Conservation (phyloP, 2,329 filamentous ascomycete species). For the Lasiodiplodia sp. region DNA sequence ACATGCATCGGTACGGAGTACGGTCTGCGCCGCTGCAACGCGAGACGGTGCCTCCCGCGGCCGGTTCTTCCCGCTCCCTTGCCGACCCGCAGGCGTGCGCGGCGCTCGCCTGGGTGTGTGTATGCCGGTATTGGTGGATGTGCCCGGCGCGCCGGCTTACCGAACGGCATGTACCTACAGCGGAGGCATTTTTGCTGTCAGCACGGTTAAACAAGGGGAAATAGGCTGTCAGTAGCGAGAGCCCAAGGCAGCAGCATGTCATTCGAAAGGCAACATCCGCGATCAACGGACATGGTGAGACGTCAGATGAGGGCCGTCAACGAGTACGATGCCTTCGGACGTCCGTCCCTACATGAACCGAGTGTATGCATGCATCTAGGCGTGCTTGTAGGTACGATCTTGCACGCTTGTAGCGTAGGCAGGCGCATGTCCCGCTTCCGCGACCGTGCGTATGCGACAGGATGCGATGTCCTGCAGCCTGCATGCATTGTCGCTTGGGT, state of each 20-base stretch:
- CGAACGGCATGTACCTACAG: neutral
- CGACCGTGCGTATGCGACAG: neutral
- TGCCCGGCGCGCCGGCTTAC: neutral
- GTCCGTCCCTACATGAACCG: neutral
- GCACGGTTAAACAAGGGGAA: neutral
- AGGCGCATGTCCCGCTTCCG: neutral
- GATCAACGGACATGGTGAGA: neutral
- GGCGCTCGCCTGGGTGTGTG: constrained; percentile 1
- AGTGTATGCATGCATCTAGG: neutral
- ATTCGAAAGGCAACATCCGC: neutral
- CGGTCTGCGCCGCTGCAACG: neutral
- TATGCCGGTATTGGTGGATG: neutral
- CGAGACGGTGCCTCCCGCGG: constrained; percentile 8
- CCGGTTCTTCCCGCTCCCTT: constrained; percentile 8
- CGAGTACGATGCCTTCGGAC: neutral
- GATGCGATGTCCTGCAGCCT: neutral
- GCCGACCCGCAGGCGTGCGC: neutral
- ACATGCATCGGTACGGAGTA: neutral
- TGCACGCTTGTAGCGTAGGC: neutral
- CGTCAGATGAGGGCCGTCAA: neutral
- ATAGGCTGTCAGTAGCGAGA: neutral
- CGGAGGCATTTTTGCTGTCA: neutral
- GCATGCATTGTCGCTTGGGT: constrained; percentile 10
- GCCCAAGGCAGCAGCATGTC: neutral
- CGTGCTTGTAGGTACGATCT: neutral